Conservation (phyloP, 768 basidiomycete species). For the Tylopilus vinaceipallidus region DNA sequence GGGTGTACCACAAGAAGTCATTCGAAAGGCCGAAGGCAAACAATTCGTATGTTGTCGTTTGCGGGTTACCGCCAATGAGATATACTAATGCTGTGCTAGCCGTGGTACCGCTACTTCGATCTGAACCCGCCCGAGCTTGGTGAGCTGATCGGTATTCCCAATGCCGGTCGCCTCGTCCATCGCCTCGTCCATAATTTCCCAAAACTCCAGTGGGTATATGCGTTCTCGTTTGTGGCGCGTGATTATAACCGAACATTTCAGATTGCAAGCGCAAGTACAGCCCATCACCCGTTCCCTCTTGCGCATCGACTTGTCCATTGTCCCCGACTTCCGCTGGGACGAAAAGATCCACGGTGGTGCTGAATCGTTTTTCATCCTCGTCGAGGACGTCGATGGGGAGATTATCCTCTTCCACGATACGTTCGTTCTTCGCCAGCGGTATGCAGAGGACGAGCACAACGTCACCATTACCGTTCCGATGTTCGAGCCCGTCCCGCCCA, state of each 20-base stretch:
- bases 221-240: not conserved
- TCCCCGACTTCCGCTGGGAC: conserved; percentile 99
- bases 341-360: conserved; percentile 87
- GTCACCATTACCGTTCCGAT: conserved; percentile 95
- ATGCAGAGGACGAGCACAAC: conserved; percentile 91
- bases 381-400: conserved; percentile 98
- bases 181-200: conserved; percentile 95
- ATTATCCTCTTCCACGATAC: conserved; percentile 92
- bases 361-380: conserved; percentile 90
- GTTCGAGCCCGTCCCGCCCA: conserved; percentile 96
- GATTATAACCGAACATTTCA: conserved; percentile 25
- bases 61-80: not conserved
- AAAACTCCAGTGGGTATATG: conserved; percentile 69
- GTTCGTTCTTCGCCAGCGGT: conserved; percentile 88
- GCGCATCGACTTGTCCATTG: conserved; percentile 89
- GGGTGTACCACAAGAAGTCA: conserved; percentile 79
- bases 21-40: conserved; percentile 92
- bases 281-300: conserved; percentile 94
- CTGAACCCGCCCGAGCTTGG: conserved; percentile 89
- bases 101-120: conserved; percentile 98
- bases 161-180: conserved; percentile 90
- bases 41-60: conserved; percentile 72
- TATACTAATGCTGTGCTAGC: conserved; percentile 39
- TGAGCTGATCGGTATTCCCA: conserved; percentile 91
- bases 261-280: conserved; percentile 92